These are phyloP conservation scores for Tylopilus cervinicoccineus DNA, from an alignment of 768 basidiomycete genomes.

Conservation along the genomic window DNA sequence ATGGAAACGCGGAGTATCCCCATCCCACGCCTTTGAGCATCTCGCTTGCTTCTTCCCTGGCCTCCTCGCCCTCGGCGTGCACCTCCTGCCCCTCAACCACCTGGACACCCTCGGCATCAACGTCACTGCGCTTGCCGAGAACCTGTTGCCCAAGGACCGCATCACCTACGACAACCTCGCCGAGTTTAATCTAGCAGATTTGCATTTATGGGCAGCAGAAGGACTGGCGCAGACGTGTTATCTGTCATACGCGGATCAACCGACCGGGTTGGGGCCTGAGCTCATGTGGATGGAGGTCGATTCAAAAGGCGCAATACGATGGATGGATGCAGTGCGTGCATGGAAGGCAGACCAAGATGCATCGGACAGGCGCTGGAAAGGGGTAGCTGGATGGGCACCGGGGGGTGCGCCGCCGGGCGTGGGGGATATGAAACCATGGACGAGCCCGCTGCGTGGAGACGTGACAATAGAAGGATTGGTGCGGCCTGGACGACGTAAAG, in stretches of 20 bases:
- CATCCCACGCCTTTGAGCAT: constrained; percentile 60
- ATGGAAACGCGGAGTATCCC: constrained; percentile 20
- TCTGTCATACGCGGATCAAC: constrained; percentile 65
- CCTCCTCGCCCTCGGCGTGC: constrained; percentile 65
- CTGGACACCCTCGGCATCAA: constrained; percentile 47
- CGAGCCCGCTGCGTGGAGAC: constrained; percentile 1
- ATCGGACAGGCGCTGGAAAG: background rate
- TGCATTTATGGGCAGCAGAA: constrained; percentile 72
- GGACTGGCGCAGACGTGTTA: constrained; percentile 75
- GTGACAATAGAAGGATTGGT: constrained; percentile 1
- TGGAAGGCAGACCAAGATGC: constrained; percentile 34
- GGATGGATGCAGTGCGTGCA: constrained; percentile 34
- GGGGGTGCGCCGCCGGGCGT: constrained; percentile 48
- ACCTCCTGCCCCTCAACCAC: constrained; percentile 55
- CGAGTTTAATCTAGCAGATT: constrained; percentile 47
- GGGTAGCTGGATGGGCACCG: constrained; percentile 28
- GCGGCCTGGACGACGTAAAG: background rate
- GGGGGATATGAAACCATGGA: constrained; percentile 30
- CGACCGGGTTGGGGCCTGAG: constrained; percentile 67
- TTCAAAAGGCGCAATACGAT: constrained; percentile 13
- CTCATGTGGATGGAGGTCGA: constrained; percentile 16
- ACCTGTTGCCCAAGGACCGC: constrained; percentile 17
- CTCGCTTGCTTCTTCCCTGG: constrained; percentile 78
- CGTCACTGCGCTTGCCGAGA: constrained; percentile 31
- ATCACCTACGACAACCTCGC: constrained; percentile 37